Base-by-base conservation (phyloP, 1,284 basidiomycete genomes). In the Psilocybe mexicana region DNA sequence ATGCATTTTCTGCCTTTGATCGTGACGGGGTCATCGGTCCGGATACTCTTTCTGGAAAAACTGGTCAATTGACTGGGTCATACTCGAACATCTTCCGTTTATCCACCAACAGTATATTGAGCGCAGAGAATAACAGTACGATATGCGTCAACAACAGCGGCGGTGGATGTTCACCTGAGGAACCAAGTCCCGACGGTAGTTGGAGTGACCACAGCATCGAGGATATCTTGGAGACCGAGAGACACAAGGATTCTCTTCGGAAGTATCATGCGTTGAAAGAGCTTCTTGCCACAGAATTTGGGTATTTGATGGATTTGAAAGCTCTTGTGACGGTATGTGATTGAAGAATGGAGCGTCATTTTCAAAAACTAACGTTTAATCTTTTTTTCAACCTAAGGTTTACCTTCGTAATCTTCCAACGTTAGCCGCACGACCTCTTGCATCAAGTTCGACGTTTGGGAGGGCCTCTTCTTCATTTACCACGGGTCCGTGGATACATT, bases 201-300 rank as follows among this genome's bases (percentile, higher is more conserved):
- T 64, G 61, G 63, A 62, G 59, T 52, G 69, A 70, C 48, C 58
- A 63, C 55, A 66, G 65, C 18, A 57, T 63, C 8, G 70, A 69
- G 45, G 66, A 69, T 52, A 54, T 58, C 18, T 67, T 63, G 52
- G 67, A 64, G 38, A 62, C 64, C 38, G 72, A 73, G 58, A 73
- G 70, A 60, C 60, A 59, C 40, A 80, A 77, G 65, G 82, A 86
- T 58, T 66, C 76, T 42, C 59, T 75, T n/a, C 71, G 84, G 57
- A 80, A 79, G 55, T 86, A 81, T 61, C 85, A 93, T 63, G 88
- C 88, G 1, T 78, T 94, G 57, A 77, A 83, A 65, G 94, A 97
- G 73, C 78, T 97, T 35, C 79, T 96, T 35, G 81, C 85, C 60
- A 95, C 93, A 0, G 94, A 97, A 74, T 78, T 86, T 18, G 84